Evolutionary conservation across 2,329 filamentous ascomycete species (phyloP), one percentile per base, ranked within the genome.

Genomic region (Penicillium sp.): DNA sequence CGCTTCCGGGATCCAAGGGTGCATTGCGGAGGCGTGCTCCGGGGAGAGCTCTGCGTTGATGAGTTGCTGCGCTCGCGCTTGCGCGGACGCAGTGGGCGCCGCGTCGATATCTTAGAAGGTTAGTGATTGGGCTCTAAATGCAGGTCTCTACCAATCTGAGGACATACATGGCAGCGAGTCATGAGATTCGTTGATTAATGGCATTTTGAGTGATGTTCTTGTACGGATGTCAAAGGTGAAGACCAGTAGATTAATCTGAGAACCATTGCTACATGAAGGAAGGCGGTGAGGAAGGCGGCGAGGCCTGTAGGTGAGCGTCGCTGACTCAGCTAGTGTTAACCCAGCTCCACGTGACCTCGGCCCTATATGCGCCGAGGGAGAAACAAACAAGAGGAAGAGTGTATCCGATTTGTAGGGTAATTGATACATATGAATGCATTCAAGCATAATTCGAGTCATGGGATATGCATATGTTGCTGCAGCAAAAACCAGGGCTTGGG

Each of bases 81-180:
- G 81, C 61, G 82, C 80, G 44, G 62, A 54, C 39, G 66, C 58
- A 6, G 84, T 83, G 35, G 85, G 85, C 46, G 85, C 80, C 17
- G 76, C 64, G 72, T 98, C 91, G 68, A 97, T 85, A 72, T 95
- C 88, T 94, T 68, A 10, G 3, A 34, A 24, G 6, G 32, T 50
- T 21, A 47, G 37, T 29, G 8, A 43, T 57, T 57, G 57, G 53
- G 42, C 32, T 34, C 5, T 53, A 17, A 33, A 34, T 45, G 60
- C 52, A 33, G 29, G 12, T 45, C 17, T n/a, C 34, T 24, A n/a
- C 21, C n/a, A 53, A 80, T 58, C n/a, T 38, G 4, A 8, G 21
- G 45, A 28, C 41, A 10, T 79, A 89, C 87, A 91, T 43, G 87
- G 87, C 21, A 94, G 81, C 21, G 85, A 88, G 65, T 93, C 87